Conservation (phyloP, 78 protist genomes). For the Dictyostelium brefeldianum region DNA sequence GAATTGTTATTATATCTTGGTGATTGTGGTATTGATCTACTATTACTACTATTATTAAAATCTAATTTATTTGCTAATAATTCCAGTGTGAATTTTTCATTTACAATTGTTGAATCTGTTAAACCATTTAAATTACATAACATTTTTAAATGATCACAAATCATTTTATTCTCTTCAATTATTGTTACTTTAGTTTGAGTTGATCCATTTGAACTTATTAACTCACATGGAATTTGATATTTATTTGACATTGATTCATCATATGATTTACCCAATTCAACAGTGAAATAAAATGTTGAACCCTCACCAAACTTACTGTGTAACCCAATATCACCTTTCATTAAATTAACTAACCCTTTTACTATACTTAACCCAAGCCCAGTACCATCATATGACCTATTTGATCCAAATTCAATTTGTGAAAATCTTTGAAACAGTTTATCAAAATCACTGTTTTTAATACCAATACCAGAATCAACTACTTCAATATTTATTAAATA, state of each 20-base stretch:
- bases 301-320: constrained; percentile 55
- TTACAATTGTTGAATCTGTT: not conserved
- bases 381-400: constrained; percentile 61
- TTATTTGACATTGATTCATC: constrained; percentile 22
- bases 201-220: not conserved
- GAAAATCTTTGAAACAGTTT: constrained; percentile 73
- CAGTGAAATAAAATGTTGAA: constrained; percentile 25
- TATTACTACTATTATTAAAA: not conserved
- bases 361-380: constrained; percentile 61
- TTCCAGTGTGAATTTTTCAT: not conserved
- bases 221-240: not conserved
- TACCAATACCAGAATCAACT: constrained; percentile 58
- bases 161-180: constrained; percentile 37
- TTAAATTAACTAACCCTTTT: constrained; percentile 23
- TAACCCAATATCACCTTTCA: constrained; percentile 42
- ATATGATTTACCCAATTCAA: constrained; percentile 27
- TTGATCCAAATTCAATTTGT: constrained; percentile 48
- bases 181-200: not conserved
- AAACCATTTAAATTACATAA: constrained; percentile 9
- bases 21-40: not conserved
- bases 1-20: not conserved
- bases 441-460: constrained; percentile 36
- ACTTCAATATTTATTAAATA: constrained; percentile 23
- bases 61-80: not conserved
- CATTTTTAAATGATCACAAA: constrained; percentile 8